Percentiles rank a stretch among this genome's conserved stretches.
These are phyloP conservation scores for Aspergillus latus DNA, from an alignment of 2,329 filamentous ascomycete genomes.

Conservation along the genomic window DNA sequence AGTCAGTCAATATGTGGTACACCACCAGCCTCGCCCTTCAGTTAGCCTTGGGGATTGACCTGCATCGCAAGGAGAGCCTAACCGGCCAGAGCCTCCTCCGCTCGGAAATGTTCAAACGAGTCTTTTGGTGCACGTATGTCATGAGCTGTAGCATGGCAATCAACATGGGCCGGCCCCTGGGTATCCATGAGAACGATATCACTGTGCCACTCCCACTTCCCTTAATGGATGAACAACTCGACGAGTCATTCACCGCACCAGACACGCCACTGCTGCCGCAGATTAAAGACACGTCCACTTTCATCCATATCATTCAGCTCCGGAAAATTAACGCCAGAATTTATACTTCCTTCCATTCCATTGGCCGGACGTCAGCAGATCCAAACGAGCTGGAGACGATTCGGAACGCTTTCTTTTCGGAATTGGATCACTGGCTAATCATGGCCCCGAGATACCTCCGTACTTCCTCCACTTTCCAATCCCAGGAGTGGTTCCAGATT, in stretches of 20 bases:
- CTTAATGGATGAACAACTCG: constrained; percentile 18
- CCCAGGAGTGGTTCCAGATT: constrained; percentile 31
- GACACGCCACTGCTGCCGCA: neutral
- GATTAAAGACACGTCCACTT: constrained; percentile 25
- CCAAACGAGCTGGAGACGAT: constrained; percentile 3
- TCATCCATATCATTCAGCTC: constrained; percentile 28
- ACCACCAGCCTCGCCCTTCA: constrained; percentile 24
- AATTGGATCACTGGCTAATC: constrained; percentile 26
- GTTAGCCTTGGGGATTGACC: constrained; percentile 23
- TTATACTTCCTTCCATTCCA: constrained; percentile 23
- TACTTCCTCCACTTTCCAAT: constrained; percentile 25
- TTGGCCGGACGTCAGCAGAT: neutral
- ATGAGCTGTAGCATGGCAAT: constrained; percentile 28
- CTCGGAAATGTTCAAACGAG: constrained; percentile 25
- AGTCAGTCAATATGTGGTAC: constrained; percentile 28
- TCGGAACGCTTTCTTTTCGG: constrained; percentile 5
- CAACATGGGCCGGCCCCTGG: constrained; percentile 26
- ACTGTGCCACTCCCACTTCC: constrained; percentile 22
- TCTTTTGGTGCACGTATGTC: constrained; percentile 29
- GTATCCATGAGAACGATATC: constrained; percentile 27
- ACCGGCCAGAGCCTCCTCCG: constrained; percentile 11
- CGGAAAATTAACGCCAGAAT: constrained; percentile 26
- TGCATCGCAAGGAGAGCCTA: constrained; percentile 23
- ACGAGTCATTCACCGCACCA: neutral
- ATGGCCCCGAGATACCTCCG: constrained; percentile 25